Percentiles rank a stretch among this genome's conserved stretches.
Conservation (phyloP, 495 filamentous ascomycete genomes). For the Neurospora sp. region DNA sequence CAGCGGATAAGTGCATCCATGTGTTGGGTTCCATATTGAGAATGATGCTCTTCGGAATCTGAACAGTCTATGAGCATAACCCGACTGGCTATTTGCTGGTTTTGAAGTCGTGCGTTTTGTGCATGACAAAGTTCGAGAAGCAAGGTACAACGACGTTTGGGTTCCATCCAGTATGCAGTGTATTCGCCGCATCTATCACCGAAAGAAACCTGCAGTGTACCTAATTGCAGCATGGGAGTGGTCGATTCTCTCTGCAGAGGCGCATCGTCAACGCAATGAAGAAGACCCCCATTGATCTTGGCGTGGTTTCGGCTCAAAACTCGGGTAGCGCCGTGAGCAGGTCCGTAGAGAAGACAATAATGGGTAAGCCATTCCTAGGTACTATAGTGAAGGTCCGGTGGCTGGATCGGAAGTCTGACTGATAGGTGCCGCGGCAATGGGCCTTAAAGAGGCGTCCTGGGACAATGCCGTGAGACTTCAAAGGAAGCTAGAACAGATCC, state of each 20-base stretch:
- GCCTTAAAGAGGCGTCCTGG: neutral
- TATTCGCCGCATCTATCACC: neutral
- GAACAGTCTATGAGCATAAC: neutral
- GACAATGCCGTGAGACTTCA: neutral
- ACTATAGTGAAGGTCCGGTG: neutral
- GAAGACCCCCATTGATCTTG: neutral
- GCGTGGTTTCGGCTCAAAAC: neutral
- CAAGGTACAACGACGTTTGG: neutral
- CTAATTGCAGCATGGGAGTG: neutral
- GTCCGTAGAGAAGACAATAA: neutral
- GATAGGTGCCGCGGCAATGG: neutral
- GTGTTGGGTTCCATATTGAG: slow-evolving; percentile 20
- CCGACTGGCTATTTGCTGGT: neutral
- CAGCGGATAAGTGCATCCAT: slow-evolving; percentile 21
- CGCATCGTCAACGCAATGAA: neutral
- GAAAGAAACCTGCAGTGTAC: neutral
- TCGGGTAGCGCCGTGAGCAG: neutral
- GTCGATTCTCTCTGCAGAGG: neutral
- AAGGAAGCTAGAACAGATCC: neutral
- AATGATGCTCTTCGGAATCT: slow-evolving; percentile 17
- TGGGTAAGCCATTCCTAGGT: neutral
- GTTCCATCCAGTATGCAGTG: neutral
- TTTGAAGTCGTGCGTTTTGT: neutral
- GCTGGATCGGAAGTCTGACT: neutral
- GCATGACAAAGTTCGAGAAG: neutral